Evolutionary conservation across 2,329 filamentous ascomycete species (phyloP), one percentile per base, ranked within the genome.

Genomic region (Parastagonospora avenae): DNA sequence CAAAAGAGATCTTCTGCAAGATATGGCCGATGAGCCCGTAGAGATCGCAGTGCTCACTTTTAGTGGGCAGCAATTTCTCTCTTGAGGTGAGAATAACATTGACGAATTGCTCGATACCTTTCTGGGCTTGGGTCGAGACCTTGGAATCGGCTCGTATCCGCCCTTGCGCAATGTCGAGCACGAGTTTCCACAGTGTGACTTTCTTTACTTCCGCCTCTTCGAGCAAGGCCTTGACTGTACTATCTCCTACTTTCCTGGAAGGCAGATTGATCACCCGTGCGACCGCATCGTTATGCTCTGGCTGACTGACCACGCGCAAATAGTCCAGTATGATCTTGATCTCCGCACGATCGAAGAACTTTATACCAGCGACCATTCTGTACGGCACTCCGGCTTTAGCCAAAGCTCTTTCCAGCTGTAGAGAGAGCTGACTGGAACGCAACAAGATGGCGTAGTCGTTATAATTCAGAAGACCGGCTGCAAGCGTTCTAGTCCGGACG

Each of bases 331-430:
- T 71, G 6, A 91, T 81, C 71, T 94, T 95, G 67, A 97, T 88
- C 70, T 99, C 93, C 2, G 85, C 83, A 44, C 94, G 86, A 61
- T 99, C 94, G 66, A 95, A 97, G 71, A 99, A 99, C 51, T 90
- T 89, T 55, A 86, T 85, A 2, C 94, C 93, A 63, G 89, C 93
- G 44, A 97, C 87, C 92, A 97, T 97, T 42, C 86, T 86, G 73
- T 97, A 99, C 0, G 92, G 83, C 35, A 97, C 85, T 1, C 92
- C 91, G 9, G 85, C 85, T 64, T 88, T 91, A 11, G 89, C 91
- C 35, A 97, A 79, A 2, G 88, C 88, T 16, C 86, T 83, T 74
- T 99, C 93, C 33, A 97, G 88, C n/a, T 91, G 85, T 16, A 92
- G 82, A 0, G 93, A 97, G 7, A 97, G 79, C 1, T 86, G 80